Percentiles rank a stretch among this genome's conserved stretches.
Evolutionary conservation across 169 alveolate species (phyloP).

Genomic region (Plasmodium cynomolgi): DNA sequence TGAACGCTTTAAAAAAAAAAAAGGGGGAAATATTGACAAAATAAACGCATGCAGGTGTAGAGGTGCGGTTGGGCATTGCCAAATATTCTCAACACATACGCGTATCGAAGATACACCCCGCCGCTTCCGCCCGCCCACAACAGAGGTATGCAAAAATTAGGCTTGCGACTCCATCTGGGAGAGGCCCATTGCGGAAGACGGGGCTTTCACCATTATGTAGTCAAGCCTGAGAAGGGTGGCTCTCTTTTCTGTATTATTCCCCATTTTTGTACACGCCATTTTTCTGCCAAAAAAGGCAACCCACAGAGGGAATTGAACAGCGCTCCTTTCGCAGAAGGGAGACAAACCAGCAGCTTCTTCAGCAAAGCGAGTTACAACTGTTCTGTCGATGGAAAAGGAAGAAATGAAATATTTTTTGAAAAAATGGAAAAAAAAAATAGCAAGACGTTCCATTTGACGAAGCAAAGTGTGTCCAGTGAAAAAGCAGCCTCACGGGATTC

Average conservation of each 20-base stretch:
- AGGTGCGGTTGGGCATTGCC: neutral
- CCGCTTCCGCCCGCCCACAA: neutral
- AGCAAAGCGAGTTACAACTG: neutral
- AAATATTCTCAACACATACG: neutral
- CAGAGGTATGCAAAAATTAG: neutral
- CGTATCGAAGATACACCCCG: neutral
- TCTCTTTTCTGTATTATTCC: neutral
- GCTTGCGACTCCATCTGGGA: neutral
- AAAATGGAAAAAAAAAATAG: conserved; percentile 21
- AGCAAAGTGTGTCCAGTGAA: conserved; percentile 1
- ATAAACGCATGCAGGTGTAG: neutral
- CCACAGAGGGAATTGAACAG: neutral
- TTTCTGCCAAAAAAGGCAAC: neutral
- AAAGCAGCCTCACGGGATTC: neutral
- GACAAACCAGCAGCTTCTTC: neutral
- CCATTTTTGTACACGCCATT: neutral
- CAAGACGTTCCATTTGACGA: neutral
- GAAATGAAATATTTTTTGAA: conserved; percentile 13
- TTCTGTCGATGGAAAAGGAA: neutral
- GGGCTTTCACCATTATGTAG: neutral
- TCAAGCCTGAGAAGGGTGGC: neutral
- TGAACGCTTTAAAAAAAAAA: neutral
- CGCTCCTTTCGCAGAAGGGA: neutral
- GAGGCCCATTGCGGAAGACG: neutral
- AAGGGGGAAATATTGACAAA: neutral